Conservation (phyloP, 345 rosid species). For the Excoecaria cochinchinensis region DNA sequence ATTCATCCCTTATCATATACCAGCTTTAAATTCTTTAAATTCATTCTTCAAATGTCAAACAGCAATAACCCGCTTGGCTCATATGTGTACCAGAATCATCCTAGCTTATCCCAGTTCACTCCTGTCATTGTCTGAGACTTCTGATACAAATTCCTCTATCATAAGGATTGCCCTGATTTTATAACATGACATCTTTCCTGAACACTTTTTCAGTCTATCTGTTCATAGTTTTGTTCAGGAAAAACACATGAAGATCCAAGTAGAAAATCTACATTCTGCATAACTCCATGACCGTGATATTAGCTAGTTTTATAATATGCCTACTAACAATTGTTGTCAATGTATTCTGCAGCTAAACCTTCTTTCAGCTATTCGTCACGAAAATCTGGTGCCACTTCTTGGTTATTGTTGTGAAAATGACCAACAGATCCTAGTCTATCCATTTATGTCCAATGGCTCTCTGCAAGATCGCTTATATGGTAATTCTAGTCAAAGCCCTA, state of each 20-base stretch:
- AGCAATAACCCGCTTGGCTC: not conserved
- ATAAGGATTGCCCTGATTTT: not conserved
- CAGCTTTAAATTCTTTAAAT: not conserved
- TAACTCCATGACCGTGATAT: not conserved
- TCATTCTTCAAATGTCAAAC: constrained; percentile 1
- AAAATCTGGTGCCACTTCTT: constrained; percentile 64
- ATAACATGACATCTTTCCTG: not conserved
- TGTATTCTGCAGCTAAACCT: constrained; percentile 51
- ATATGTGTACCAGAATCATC: not conserved
- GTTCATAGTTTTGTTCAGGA: not conserved
- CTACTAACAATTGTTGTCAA: constrained; percentile 9
- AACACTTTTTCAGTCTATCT: not conserved
- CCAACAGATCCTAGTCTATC: constrained; percentile 69
- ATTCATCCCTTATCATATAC: not conserved
- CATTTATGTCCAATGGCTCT: constrained; percentile 75
- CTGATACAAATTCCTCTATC: not conserved
- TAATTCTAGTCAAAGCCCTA: constrained; percentile 20
- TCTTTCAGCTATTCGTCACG: constrained; percentile 62
- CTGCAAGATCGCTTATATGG: constrained; percentile 71
- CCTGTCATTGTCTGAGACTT: not conserved
- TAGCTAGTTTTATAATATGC: not conserved
- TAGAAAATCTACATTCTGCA: not conserved
- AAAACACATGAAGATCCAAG: not conserved
- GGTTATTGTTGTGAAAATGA: constrained; percentile 67
- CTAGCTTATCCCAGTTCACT: not conserved